Evolutionary conservation across 2,329 filamentous ascomycete genomes (phyloP), one percentile per base, ranked within the genome.

Genomic region (Colletotrichum destructivum): DNA sequence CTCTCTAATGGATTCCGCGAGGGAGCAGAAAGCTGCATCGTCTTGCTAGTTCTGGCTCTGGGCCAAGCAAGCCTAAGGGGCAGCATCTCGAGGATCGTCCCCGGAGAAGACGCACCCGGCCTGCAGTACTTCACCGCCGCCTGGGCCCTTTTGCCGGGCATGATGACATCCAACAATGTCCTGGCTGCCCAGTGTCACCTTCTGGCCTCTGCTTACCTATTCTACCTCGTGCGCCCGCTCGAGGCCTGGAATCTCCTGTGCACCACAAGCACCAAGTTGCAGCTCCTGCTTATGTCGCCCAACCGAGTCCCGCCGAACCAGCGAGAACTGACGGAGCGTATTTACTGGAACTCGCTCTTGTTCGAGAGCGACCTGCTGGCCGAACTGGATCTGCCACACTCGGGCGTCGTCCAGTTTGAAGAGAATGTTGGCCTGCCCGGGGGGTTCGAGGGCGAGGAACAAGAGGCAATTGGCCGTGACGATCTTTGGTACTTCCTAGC

Each of bases 401-500:
- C 93, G 3, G 93, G 93, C 6, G 93, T 96, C 62, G 92, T 94
- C 26, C 91, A 94, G 75, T 94, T 94, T 66, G 94, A 96, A 79
- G 93, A 96, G 77, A 90, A 90, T 23, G 93, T 96, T 69, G 92
- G 93, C 12, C 84, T 96, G 1, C 94, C 94, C 1, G 91, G 92
- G 5, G 92, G 92, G 0, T 96, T 96, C 74, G 92, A 93, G 76
- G 90, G 91, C n/a, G 90, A 91, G 66, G 89, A 91, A 74, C 84
- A 86, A 9, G 88, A 89, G 74, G 84, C 88, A 8, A 89, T 90
- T 9, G 93, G 92, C 15, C 88, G 90, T 60, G 94, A 96, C 76
- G 93, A 96, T 71, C 84, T 96, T 16, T 96, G 94, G 93, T 96
- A 96, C 78, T 96, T 96, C 76, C 84, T 96, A 40, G 93, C 94